These are phyloP conservation scores for Calonectria henricotiae DNA, from an alignment of 2,329 filamentous ascomycete species.

Conservation along the genomic window DNA sequence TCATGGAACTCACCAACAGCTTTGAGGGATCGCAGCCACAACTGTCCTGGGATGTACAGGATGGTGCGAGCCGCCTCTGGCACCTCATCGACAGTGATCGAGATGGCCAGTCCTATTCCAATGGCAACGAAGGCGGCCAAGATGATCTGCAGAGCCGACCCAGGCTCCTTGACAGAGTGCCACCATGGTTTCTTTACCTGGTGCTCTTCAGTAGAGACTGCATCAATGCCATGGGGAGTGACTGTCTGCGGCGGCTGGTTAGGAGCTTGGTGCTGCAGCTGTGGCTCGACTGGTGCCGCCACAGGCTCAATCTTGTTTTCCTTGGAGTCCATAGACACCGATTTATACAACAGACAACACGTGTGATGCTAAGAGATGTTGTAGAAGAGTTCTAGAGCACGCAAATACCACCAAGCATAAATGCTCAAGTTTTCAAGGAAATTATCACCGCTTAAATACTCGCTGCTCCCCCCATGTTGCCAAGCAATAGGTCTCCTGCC, in stretches of 20 bases:
- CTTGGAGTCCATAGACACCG: conserved; percentile 42
- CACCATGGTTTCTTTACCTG: conserved; percentile 56
- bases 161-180: conserved; percentile 60
- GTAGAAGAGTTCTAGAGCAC: not conserved
- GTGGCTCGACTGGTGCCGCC: conserved; percentile 3
- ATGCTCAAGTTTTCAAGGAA: not conserved
- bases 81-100: conserved; percentile 61
- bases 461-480: not conserved
- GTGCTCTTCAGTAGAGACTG: conserved; percentile 33
- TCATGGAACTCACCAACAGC: conserved; percentile 61
- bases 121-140: conserved; percentile 66
- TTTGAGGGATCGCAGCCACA: conserved; percentile 68
- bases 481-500: not conserved
- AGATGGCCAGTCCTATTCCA: conserved; percentile 65
- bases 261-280: conserved; percentile 16
- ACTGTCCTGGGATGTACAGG: conserved; percentile 65
- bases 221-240: conserved; percentile 37
- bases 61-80: conserved; percentile 62
- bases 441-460: conserved; percentile 4
- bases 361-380: not conserved
- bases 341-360: conserved; percentile 29
- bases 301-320: conserved; percentile 43
- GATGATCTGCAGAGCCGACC: conserved; percentile 68
- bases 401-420: not conserved
- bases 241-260: conserved; percentile 45